phyloP scores from a whole-genome alignment of 2,329 filamentous ascomycete genomes.

The Zasmidium angulare region DNA sequence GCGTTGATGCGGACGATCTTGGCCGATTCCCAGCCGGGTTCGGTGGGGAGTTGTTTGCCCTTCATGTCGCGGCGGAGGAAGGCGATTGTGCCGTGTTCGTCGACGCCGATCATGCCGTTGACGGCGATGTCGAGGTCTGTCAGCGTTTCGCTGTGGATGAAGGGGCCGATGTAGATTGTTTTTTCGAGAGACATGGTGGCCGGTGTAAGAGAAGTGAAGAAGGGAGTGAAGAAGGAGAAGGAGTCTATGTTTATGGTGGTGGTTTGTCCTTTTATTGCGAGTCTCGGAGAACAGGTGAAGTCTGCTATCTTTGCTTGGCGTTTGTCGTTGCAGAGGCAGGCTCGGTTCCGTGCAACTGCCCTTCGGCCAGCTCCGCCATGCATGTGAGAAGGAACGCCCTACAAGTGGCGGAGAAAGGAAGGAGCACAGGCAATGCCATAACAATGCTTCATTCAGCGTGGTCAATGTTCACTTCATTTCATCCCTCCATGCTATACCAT shows the following conservation, averaged over 20 bases:
- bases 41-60: slow-evolving; percentile 22
- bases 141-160: slow-evolving; percentile 57
- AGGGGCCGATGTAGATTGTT: slow-evolving; percentile 59
- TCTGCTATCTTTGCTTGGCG: not conserved
- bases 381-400: not conserved
- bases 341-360: not conserved
- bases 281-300: not conserved
- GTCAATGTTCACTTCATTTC: not conserved
- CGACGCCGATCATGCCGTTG: slow-evolving; percentile 51
- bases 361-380: not conserved
- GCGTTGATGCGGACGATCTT: slow-evolving; percentile 41
- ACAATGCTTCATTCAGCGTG: not conserved
- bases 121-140: slow-evolving; percentile 51
- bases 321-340: not conserved
- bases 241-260: not conserved
- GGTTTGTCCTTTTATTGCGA: not conserved
- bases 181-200: slow-evolving; percentile 22
- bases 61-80: slow-evolving; percentile 43
- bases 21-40: slow-evolving; percentile 42
- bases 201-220: not conserved
- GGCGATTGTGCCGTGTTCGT: slow-evolving; percentile 53
- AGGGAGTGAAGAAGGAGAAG: not conserved
- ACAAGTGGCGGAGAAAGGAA: not conserved
- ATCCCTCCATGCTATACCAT: not conserved
- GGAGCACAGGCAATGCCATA: no score